phyloP scores from a whole-genome alignment of 2,329 filamentous ascomycete genomes.

The Hymenoscyphus infarciens region DNA sequence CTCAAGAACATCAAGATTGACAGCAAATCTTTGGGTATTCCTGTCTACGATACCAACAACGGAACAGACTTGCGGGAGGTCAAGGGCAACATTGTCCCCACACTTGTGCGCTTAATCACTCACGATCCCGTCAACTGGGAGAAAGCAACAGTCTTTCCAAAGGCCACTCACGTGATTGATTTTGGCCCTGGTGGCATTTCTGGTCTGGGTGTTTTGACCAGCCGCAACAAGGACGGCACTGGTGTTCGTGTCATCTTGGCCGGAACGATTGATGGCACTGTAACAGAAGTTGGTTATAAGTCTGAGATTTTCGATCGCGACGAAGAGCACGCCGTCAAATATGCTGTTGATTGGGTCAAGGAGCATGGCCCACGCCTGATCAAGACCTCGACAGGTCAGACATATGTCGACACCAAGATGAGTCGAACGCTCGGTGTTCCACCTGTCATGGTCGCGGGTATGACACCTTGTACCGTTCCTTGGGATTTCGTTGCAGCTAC shows the following conservation, averaged over 20 bases:
- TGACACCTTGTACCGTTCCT: constrained; percentile 86
- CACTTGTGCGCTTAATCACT: constrained; percentile 88
- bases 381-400: constrained; percentile 83
- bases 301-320: constrained; percentile 96
- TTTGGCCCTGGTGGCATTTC: constrained; percentile 97
- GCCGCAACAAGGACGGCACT: constrained; percentile 98
- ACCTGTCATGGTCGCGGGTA: constrained; percentile 86
- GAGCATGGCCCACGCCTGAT: constrained; percentile 91
- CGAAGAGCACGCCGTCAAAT: constrained; percentile 90
- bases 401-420: constrained; percentile 96
- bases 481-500: constrained; percentile 91
- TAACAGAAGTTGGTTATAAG: constrained; percentile 93
- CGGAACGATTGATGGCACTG: constrained; percentile 86
- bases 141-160: constrained; percentile 83
- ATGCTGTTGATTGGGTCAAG: constrained; percentile 95
- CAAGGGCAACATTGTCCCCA: constrained; percentile 76
- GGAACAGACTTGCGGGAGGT: constrained; percentile 78
- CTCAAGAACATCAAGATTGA: constrained; percentile 78
- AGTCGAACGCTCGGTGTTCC: constrained; percentile 80
- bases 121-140: constrained; percentile 96
- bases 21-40: constrained; percentile 69
- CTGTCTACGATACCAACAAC: constrained; percentile 86
- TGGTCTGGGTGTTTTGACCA: constrained; percentile 90
- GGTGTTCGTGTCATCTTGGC: constrained; percentile 95
- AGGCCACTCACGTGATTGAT: constrained; percentile 90